phyloP scores from a whole-genome alignment of 148 eudicot genomes.

The Heliosperma pusillum region DNA sequence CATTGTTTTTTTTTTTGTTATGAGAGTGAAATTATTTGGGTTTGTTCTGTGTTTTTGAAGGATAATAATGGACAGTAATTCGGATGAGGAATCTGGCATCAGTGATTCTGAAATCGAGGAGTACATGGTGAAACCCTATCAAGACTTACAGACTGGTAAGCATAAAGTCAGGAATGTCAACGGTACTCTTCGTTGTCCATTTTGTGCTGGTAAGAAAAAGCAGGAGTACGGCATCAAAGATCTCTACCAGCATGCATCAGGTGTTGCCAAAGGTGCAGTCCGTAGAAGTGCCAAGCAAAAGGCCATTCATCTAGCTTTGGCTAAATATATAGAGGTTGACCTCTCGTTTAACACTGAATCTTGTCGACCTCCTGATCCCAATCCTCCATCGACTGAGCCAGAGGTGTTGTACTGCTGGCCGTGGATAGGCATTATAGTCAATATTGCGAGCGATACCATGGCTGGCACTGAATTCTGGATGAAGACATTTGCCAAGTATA shows the following conservation, averaged over 20 bases:
- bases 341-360: constrained; percentile 30
- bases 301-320: constrained; percentile 65
- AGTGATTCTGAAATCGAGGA: constrained; percentile 89
- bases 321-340: constrained; percentile 52
- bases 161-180: constrained; percentile 49
- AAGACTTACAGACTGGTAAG: constrained; percentile 45
- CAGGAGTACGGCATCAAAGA: constrained; percentile 81
- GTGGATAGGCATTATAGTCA: constrained; percentile 70
- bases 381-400: constrained; percentile 26
- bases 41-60: background rate
- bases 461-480: constrained; percentile 39
- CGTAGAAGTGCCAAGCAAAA: constrained; percentile 61
- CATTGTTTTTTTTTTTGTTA: too few species aligned
- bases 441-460: constrained; percentile 33
- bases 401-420: constrained; percentile 60
- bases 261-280: constrained; percentile 63
- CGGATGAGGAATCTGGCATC: constrained; percentile 71
- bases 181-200: constrained; percentile 80
- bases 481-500: constrained; percentile 40
- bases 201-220: constrained; percentile 88
- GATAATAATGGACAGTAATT: constrained; percentile 46
- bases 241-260: constrained; percentile 71
- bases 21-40: too few species aligned
- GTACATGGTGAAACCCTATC: constrained; percentile 67
- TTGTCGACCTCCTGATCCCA: constrained; percentile 25